Evolutionary conservation across 208 protist genomes (phyloP).

Genomic region (Crithidia brevicula): DNA sequence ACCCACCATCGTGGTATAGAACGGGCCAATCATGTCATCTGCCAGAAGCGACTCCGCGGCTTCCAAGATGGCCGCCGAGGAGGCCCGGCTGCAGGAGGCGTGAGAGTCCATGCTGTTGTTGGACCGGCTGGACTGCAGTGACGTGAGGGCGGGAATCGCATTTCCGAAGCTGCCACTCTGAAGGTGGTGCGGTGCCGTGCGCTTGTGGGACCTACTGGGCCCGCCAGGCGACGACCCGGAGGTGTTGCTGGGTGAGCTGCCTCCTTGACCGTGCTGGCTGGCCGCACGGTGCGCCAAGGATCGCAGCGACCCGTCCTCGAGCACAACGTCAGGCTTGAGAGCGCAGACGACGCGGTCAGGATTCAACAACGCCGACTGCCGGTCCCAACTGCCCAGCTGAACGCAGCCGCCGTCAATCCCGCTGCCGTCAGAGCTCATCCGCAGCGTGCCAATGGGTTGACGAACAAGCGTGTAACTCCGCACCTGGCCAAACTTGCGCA

Average conservation of each 20-base stretch:
- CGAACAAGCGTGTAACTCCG: constrained; percentile 47
- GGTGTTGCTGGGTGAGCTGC: background rate
- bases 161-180: background rate
- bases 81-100: constrained; percentile 13
- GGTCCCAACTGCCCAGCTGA: constrained; percentile 35
- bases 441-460: constrained; percentile 27
- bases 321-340: constrained; percentile 44
- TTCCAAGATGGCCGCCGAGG: constrained; percentile 23
- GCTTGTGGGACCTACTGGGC: background rate
- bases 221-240: constrained; percentile 3
- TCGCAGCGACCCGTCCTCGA: constrained; percentile 45
- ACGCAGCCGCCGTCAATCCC: constrained; percentile 38
- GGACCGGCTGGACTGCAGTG: constrained; percentile 16
- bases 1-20: constrained; percentile 66
- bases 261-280: background rate
- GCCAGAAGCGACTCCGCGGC: constrained; percentile 41
- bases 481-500: constrained; percentile 46
- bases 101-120: constrained; percentile 19
- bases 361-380: constrained; percentile 11
- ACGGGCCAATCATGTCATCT: constrained; percentile 70
- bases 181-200: constrained; percentile 5
- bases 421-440: constrained; percentile 32
- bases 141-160: background rate
- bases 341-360: constrained; percentile 41
- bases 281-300: constrained; percentile 6